Percentiles rank a stretch among this genome's conserved stretches.
Evolutionary conservation across 352 stramenopile species (phyloP).

Genomic region (Globisporangium canariense): DNA sequence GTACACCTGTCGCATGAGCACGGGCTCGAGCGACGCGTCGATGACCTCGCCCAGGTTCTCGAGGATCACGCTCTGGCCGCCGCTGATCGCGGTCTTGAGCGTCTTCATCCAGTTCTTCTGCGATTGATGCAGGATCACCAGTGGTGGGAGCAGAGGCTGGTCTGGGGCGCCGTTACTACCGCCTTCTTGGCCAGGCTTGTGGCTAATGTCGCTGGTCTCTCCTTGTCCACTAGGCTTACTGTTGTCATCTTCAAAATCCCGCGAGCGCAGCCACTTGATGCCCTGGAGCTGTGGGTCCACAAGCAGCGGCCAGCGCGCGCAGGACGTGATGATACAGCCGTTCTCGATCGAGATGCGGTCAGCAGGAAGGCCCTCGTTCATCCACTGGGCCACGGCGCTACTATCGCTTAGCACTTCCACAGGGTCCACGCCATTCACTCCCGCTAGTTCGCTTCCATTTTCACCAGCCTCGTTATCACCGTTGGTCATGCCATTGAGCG

Average conservation of each 20-base stretch:
- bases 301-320: conserved; percentile 84
- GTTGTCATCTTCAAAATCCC: conserved; percentile 31
- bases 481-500: background rate
- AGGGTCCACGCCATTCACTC: conserved; percentile 56
- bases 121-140: conserved; percentile 71
- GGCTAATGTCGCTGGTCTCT: background rate
- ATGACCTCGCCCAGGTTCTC: conserved; percentile 88
- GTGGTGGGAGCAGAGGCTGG: conserved; percentile 16
- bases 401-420: conserved; percentile 85
- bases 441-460: background rate
- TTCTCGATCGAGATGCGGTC: conserved; percentile 93
- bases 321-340: conserved; percentile 89
- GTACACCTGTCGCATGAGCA: conserved; percentile 88
- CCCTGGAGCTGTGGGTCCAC: conserved; percentile 91
- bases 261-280: conserved; percentile 79
- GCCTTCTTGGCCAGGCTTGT: background rate
- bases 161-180: background rate
- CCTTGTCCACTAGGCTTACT: background rate
- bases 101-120: conserved; percentile 78
- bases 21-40: conserved; percentile 84
- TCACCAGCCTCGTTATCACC: background rate
- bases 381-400: conserved; percentile 85
- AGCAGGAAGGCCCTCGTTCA: conserved; percentile 89
- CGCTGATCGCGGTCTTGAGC: conserved; percentile 69
- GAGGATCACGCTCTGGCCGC: conserved; percentile 83